Base-by-base conservation (phyloP, 2,329 filamentous ascomycete species). In the Fusarium chlamydosporum region DNA sequence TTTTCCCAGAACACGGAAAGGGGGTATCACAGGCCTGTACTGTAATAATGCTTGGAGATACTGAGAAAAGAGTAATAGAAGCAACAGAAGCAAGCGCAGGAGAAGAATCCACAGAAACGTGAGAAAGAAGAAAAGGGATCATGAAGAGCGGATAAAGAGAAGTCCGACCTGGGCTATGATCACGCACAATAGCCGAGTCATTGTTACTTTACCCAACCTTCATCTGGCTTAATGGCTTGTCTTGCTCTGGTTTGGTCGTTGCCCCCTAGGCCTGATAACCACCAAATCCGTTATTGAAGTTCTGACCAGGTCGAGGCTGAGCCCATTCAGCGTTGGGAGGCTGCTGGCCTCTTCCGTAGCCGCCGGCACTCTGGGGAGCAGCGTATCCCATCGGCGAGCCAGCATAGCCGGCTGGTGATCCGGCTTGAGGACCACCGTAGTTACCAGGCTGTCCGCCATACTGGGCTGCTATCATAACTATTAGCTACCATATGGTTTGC, bases 331-430 rank as follows among this genome's bases (percentile, higher is more conserved):
- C 76, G 68, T 85, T 86, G 40, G 86, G 84, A 38, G 83, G 83
- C 75, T 86, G 84, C 73, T 89, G 87, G 70, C 92, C 93, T 77
- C 93, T 92, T 67, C 92, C 93, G 76, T 94, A 97, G 65, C 93
- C 93, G 74, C 92, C 93, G 73, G 92, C 91, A 77, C 91, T 96
- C 72, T 90, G 86, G 73, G 87, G 91, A 68, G 84, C 89, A 75
- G 86, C 91, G 81, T 92, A 92, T 68, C 86, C 86, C 86, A 92
- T 91, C 61, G 88, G 88, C 76, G 90, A 89, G 71, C 86, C 88
- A 72, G 85, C 87, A 78, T 89, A 90, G 43, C 84, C 86, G 37
- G 84, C 86, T 31, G 88, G 87, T 58, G 88, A 89, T 76, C 88
- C 87, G 29, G 85, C 83, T 67, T 88, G 86, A 18, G 87, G 86